These are phyloP conservation scores for Amanita molliuscula DNA, from an alignment of 768 basidiomycete species.

Conservation along the genomic window DNA sequence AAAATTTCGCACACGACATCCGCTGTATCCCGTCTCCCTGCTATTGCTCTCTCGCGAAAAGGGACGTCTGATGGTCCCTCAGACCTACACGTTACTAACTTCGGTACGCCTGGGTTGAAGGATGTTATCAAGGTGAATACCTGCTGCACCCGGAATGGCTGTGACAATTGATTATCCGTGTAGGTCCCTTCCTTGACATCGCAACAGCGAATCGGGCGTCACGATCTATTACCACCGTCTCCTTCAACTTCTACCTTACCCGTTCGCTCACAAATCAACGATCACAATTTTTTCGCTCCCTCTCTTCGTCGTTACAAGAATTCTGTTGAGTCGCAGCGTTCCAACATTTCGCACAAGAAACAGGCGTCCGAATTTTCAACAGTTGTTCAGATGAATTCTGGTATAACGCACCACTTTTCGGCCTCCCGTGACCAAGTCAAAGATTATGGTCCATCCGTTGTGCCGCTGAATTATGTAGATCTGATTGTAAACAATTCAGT, in stretches of 20 bases:
- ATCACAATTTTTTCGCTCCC: neutral
- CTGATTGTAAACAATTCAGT: conserved; percentile 47
- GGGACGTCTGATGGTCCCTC: conserved; percentile 6
- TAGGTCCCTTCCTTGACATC: conserved; percentile 60
- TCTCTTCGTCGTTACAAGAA: neutral
- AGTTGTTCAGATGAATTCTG: neutral
- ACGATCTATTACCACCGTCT: conserved; percentile 67
- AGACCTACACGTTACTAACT: conserved; percentile 14
- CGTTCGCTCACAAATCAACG: conserved; percentile 13
- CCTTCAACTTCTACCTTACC: conserved; percentile 33
- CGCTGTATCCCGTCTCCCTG: neutral
- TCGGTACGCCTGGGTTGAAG: conserved; percentile 50
- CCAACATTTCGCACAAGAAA: neutral
- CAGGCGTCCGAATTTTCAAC: neutral
- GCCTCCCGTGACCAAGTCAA: conserved; percentile 9
- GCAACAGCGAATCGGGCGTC: conserved; percentile 58
- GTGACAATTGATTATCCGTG: neutral
- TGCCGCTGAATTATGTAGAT: conserved; percentile 59
- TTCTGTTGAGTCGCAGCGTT: neutral
- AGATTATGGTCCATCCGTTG: conserved; percentile 32
- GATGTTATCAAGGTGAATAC: conserved; percentile 58
- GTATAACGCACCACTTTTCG: neutral
- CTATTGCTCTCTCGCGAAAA: neutral
- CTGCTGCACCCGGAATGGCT: conserved; percentile 1
- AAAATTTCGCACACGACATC: neutral